phyloP scores from a whole-genome alignment of 331 rosid genomes.

The Prunus yedoensis region DNA sequence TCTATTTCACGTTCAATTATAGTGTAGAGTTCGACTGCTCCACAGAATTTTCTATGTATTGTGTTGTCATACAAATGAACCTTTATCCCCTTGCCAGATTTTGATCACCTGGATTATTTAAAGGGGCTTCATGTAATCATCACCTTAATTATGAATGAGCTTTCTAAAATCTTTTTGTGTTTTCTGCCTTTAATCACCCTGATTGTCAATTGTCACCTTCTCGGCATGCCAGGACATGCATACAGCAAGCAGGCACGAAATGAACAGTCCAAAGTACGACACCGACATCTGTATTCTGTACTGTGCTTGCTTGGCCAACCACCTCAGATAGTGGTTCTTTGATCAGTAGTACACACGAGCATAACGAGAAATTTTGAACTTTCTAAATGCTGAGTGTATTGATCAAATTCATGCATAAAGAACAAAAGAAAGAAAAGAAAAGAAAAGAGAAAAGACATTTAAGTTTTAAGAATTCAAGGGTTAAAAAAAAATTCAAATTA shows the following conservation, averaged over 20 bases:
- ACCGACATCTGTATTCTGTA: too few species aligned
- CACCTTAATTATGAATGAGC: background rate
- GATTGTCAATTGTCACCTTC: too few species aligned
- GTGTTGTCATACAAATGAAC: background rate
- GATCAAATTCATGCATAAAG: too few species aligned
- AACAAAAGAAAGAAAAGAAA: background rate
- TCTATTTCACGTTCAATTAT: conserved; percentile 13
- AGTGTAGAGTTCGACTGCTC: conserved; percentile 22
- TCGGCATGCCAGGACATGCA: too few species aligned
- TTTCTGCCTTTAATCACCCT: too few species aligned
- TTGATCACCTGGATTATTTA: conserved; percentile 33
- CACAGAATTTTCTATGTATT: conserved; percentile 11
- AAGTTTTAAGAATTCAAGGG: background rate
- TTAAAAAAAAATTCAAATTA: background rate
- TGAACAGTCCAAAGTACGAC: too few species aligned
- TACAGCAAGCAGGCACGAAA: too few species aligned
- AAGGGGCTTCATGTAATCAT: conserved; percentile 9
- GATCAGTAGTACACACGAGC: background rate
- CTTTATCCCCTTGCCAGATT: conserved; percentile 33
- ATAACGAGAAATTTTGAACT: background rate
- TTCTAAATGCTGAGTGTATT: background rate
- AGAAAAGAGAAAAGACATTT: background rate
- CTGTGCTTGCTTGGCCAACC: too few species aligned
- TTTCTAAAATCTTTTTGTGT: too few species aligned
- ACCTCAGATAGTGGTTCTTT: background rate